Evolutionary conservation across 345 rosid genomes (phyloP), one percentile per base, ranked within the genome.

Genomic region (Corchorus olitorius): DNA sequence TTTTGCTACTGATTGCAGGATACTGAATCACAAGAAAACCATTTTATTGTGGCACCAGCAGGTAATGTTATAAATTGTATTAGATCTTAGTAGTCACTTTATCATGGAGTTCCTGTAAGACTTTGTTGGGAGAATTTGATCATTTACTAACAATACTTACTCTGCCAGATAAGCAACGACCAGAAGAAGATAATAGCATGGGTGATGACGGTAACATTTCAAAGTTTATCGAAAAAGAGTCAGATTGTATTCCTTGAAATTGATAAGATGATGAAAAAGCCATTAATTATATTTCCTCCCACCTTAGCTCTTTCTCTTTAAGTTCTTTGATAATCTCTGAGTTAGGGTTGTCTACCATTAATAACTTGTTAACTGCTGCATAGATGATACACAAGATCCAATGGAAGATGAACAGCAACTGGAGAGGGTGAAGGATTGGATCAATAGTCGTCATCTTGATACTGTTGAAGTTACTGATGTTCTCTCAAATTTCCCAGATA

Each of bases 341-440:
- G 41, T 34, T 52, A 54, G 65, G 34, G 15, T 41, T n/a, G 6
- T 55, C 27, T 59, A 13, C 37, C 1, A 76, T n/a, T 9, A 53
- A 70, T 69, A 39, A 43, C 71, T 65, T 81, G 22, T 69, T 58
- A 5, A 49, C 64, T 80, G 45, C 72, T 71, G 60, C 74, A 79
- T 80, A 90, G 97, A 89, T 80, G 82, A 82, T 80, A 93, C 99
- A 77, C 95, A 92, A 85, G 98, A 96, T 80, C 89, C 92, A 2
- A 80, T 63, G 75, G 99, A 93, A 86, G 90, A 90, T 81, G 98
- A 91, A 80, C 90, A 87, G 43, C 94, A 96, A 81, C 75, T 91
- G 76, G 83, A 76, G 66, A 89, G 92, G 83, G 95, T 93, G 77
- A 96, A 91, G 84, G 88, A 89, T 22, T 96, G 99, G 99, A 84